A percentile compares a stretch with the other conserved stretches of the same genome.
Evolutionary conservation across 2,329 filamentous ascomycete genomes (phyloP).

Genomic region (Myriangium duriaei): DNA sequence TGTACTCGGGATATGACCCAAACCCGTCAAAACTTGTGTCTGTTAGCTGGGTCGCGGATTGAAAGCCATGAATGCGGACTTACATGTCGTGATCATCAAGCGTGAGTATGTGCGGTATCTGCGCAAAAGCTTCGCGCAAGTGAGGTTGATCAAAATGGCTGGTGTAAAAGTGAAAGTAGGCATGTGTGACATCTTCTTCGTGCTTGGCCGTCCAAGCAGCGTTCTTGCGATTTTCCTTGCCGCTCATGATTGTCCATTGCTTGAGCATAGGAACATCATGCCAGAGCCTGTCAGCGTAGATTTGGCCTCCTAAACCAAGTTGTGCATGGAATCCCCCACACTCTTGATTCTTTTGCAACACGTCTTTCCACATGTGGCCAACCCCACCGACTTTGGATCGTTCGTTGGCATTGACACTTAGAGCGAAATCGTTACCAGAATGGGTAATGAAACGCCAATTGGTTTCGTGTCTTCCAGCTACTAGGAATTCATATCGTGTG

Average conservation of each 20-base stretch:
- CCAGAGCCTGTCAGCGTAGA: slow-evolving; percentile 91
- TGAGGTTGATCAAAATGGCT: slow-evolving; percentile 97
- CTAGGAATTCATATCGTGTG: slow-evolving; percentile 94
- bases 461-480: slow-evolving; percentile 78
- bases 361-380: slow-evolving; percentile 98
- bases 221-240: slow-evolving; percentile 84
- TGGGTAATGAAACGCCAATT: slow-evolving; percentile 95
- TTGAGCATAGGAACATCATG: slow-evolving; percentile 87
- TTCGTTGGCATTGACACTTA: slow-evolving; percentile 77
- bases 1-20: slow-evolving; percentile 92
- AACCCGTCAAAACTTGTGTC: slow-evolving; percentile 91
- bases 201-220: slow-evolving; percentile 86
- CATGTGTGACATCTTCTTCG: slow-evolving; percentile 88
- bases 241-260: slow-evolving; percentile 88
- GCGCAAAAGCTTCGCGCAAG: slow-evolving; percentile 85
- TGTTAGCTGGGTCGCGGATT: too few relatives aligned
- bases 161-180: slow-evolving; percentile 98
- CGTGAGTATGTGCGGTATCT: slow-evolving; percentile 87
- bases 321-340: slow-evolving; percentile 94
- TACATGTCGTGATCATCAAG: slow-evolving; percentile 97
- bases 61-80: slow-evolving; percentile 32
- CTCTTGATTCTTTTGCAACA: slow-evolving; percentile 92
- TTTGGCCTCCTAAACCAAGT: slow-evolving; percentile 82
- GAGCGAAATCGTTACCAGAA: slow-evolving; percentile 89
- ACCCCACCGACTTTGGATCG: slow-evolving; percentile 75